phyloP scores from a whole-genome alignment of 78 protist species.

The Paratrimastix pyriformis region DNA sequence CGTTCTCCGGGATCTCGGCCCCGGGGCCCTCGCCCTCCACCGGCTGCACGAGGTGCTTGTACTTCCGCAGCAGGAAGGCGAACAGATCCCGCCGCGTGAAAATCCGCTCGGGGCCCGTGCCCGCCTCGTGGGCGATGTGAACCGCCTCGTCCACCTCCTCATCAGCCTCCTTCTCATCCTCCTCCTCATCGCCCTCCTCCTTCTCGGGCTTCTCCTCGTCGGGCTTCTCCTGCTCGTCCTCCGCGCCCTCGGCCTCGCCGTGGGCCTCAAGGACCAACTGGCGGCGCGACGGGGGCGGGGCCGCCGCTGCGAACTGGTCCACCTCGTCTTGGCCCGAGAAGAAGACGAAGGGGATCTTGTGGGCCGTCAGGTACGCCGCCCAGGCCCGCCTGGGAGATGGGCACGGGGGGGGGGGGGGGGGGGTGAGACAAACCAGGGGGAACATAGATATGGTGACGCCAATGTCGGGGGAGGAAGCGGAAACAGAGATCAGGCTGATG shows the following conservation, averaged over 20 bases:
- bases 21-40: no score
- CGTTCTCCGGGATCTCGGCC: no score
- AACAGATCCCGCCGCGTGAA: conserved; percentile 10
- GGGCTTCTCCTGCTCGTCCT: conserved; percentile 9
- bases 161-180: neutral
- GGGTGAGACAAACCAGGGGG: neutral
- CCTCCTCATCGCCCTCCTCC: neutral
- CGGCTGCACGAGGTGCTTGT: no score
- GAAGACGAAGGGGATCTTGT: conserved; percentile 29
- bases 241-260: neutral
- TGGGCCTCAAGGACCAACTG: neutral
- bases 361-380: conserved; percentile 48
- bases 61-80: neutral
- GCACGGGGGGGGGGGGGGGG: neutral
- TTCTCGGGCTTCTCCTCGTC: neutral
- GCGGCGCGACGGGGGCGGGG: neutral
- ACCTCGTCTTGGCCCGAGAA: conserved; percentile 22
- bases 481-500: neutral
- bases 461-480: neutral
- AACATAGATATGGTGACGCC: neutral
- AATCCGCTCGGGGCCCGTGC: neutral
- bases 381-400: conserved; percentile 27
- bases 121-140: neutral
- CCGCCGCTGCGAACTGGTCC: neutral
- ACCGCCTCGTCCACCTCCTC: neutral